Evolutionary conservation across 768 basidiomycete genomes (phyloP).

Genomic region (Lentinula sp.): DNA sequence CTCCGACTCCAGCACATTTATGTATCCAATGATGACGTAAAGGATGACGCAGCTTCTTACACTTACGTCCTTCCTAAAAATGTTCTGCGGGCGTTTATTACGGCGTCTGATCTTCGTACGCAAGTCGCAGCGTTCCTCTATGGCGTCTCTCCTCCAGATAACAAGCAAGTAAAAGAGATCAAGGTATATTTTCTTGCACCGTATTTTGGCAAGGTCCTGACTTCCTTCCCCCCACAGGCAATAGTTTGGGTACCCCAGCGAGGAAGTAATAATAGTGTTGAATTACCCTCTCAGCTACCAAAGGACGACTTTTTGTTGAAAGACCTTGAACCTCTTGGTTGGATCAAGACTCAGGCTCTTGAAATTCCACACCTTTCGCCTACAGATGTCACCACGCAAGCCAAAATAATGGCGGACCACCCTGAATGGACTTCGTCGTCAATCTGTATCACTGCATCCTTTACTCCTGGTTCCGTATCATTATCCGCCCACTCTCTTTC

Average conservation of each 20-base stretch:
- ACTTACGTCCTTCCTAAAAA: conserved; percentile 99
- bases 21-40: conserved; percentile 98
- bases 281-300: conserved; percentile 84
- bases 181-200: conserved; percentile 43
- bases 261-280: conserved; percentile 91
- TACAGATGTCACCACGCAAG: conserved; percentile 89
- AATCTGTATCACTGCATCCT: conserved; percentile 90
- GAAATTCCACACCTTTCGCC: conserved; percentile 92
- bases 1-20: conserved; percentile 98
- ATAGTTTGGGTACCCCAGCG: conserved; percentile 97
- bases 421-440: conserved; percentile 92
- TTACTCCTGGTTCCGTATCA: conserved; percentile 97
- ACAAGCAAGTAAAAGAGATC: conserved; percentile 98
- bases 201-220: background rate
- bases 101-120: conserved; percentile 89
- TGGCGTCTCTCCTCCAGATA: conserved; percentile 89
- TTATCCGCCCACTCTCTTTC: conserved; percentile 88
- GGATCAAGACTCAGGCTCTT: conserved; percentile 94
- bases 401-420: conserved; percentile 95
- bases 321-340: conserved; percentile 91
- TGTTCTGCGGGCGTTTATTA: conserved; percentile 88
- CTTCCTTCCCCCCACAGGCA: conserved; percentile 37
- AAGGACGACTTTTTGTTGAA: conserved; percentile 94
- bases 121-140: conserved; percentile 95
- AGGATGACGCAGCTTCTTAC: conserved; percentile 91